A percentile compares a stretch with the other conserved stretches of the same genome.
Evolutionary conservation across 2,329 filamentous ascomycete species (phyloP).

Genomic region (Penicillium sp.): DNA sequence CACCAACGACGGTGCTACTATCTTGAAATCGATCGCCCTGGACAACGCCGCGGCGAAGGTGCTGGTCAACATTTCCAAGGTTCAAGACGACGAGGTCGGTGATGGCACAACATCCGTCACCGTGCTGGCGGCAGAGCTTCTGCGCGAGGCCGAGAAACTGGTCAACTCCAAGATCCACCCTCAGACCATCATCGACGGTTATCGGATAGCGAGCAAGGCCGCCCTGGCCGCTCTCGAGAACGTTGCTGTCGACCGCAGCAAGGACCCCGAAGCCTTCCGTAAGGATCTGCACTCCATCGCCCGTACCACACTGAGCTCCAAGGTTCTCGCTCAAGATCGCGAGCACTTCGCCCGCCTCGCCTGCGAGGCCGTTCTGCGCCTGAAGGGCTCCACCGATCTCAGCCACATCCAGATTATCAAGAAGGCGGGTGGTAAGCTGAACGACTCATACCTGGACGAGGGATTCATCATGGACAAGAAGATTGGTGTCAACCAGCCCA

Average conservation of each 20-base stretch:
- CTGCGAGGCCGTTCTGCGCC: conserved; percentile 84
- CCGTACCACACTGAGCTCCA: conserved; percentile 93
- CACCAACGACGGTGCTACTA: conserved; percentile 97
- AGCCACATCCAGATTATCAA: conserved; percentile 99
- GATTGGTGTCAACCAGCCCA: conserved; percentile 98
- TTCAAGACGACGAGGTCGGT: conserved; percentile 97
- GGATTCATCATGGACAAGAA: conserved; percentile 99
- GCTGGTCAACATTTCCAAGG: conserved; percentile 98
- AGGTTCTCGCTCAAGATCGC: conserved; percentile 92
- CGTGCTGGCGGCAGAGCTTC: conserved; percentile 89
- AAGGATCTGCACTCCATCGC: conserved; percentile 90
- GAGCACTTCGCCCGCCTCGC: conserved; percentile 89
- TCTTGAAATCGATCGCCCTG: conserved; percentile 96
- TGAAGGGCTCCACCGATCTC: conserved; percentile 88
- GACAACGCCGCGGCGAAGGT: conserved; percentile 99
- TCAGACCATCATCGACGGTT: conserved; percentile 98
- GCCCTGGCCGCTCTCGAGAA: conserved; percentile 83
- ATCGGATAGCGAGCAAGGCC: conserved; percentile 92
- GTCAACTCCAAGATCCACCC: conserved; percentile 99
- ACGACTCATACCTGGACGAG: conserved; percentile 95
- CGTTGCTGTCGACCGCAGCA: conserved; percentile 87
- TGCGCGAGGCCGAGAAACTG: conserved; percentile 95
- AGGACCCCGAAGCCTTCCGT: conserved; percentile 79
- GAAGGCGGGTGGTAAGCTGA: conserved; percentile 96
- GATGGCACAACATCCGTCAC: conserved; percentile 98